Conservation (phyloP, 2,329 filamentous ascomycete genomes). For the Helotiales sp. region DNA sequence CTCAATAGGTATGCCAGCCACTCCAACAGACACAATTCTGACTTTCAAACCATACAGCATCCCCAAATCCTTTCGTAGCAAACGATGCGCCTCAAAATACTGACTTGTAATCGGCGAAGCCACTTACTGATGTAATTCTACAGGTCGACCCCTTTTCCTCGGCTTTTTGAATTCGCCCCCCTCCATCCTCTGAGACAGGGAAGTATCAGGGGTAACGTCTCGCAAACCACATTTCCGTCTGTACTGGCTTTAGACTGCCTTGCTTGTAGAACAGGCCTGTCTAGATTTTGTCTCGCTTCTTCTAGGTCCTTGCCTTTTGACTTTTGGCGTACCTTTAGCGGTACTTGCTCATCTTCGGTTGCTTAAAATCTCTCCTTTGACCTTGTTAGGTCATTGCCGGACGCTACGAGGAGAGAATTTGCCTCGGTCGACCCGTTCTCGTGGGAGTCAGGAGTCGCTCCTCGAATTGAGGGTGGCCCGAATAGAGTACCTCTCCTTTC, state of each 20-base stretch:
- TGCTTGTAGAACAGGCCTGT: conserved; percentile 1
- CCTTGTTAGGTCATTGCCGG: conserved; percentile 11
- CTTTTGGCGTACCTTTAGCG: not conserved
- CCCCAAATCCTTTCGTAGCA: not conserved
- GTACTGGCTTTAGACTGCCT: not conserved
- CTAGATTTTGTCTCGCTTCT: not conserved
- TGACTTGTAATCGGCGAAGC: conserved; percentile 1
- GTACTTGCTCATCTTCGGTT: not conserved
- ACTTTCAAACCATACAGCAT: conserved; percentile 1
- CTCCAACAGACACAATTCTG: conserved; percentile 2
- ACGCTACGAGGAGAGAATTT: not conserved
- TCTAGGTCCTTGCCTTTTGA: not conserved
- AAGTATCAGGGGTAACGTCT: conserved; percentile 23
- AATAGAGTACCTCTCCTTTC: conserved; percentile 12
- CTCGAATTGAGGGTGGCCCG: not conserved
- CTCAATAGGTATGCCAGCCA: conserved; percentile 5
- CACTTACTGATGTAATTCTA: not conserved
- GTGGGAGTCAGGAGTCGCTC: not conserved
- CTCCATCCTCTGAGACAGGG: conserved; percentile 19
- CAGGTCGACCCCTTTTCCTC: conserved; percentile 9
- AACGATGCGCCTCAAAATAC: not conserved
- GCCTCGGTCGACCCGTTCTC: not conserved
- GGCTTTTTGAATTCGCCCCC: conserved; percentile 16
- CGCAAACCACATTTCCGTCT: not conserved
- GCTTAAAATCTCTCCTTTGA: conserved; percentile 8